Evolutionary conservation across 2,329 filamentous ascomycete species (phyloP), one percentile per base, ranked within the genome.

Genomic region (Colletotrichum spaethianum): DNA sequence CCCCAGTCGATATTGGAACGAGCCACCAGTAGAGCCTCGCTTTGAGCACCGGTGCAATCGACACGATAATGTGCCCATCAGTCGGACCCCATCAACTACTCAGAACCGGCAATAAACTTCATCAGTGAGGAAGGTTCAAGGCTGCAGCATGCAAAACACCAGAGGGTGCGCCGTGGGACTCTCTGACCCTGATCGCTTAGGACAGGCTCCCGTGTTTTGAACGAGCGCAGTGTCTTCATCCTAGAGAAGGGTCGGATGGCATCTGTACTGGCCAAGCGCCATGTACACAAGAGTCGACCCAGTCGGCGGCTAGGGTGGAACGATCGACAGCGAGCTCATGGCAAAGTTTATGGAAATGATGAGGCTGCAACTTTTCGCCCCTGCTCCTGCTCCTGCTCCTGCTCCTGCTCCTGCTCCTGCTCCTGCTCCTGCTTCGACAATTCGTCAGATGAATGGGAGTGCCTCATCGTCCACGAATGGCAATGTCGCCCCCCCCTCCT

Each of bases 231-330:
- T 31, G 38, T 63, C 44, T 53, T 64, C 16, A n/a, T 33, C 46
- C 42, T 9, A 38, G 46, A n/a, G 40, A 40, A 42, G 33, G 38
- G 31, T 46, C 31, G 59, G 59, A 64, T 69, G 70, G 53, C 59
- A 72, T 60, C 70, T 70, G 65, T 53, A 64, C 23, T 63, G 59
- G 38, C 65, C 60, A 46, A 64, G 70, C 65, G 52, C 28, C 14
- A 40, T 38, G 57, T 14, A 53, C 66, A 38, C 46, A 70, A 33
- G 14, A 53, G 62, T n/a, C 46, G 33, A 59, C 14, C 31, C 44
- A n/a, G 33, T 23, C 6, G 12, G 20, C 16, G n/a, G 12, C 26
- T n/a, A 28, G 56, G 16, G 61, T 26, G 52, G 9, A 33, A 36
- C 52, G 33, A 38, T 57, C n/a, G n/a, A 16, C 36, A 26, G 36